These are phyloP conservation scores for Leishmania aethiopica DNA, from an alignment of 208 protist genomes.

Conservation along the genomic window DNA sequence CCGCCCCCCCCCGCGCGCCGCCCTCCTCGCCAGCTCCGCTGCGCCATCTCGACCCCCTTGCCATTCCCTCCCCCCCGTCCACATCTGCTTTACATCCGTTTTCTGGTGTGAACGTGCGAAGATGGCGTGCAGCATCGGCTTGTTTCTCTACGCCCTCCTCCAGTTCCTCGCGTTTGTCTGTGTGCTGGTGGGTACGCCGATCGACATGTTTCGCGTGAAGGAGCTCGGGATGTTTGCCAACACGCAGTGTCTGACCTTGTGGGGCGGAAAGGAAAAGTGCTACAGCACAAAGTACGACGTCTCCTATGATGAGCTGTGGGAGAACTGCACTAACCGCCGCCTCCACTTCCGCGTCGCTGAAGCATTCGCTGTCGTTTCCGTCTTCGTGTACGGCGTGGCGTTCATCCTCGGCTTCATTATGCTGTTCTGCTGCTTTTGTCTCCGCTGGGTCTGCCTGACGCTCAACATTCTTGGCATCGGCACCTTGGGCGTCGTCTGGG, in stretches of 20 bases:
- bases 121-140: neutral
- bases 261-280: neutral
- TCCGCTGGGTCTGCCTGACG: conserved; percentile 33
- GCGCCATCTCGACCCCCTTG: too few relatives aligned
- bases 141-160: conserved; percentile 44
- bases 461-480: conserved; percentile 37
- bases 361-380: conserved; percentile 28
- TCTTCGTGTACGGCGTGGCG: too few relatives aligned
- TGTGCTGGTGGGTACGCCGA: conserved; percentile 50
- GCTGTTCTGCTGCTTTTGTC: conserved; percentile 51
- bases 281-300: conserved; percentile 25
- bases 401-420: conserved; percentile 29
- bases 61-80: too few relatives aligned
- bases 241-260: neutral
- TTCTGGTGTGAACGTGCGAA: too few relatives aligned
- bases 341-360: conserved; percentile 44
- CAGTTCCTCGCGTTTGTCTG: conserved; percentile 49
- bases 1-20: too few relatives aligned
- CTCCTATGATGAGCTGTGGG: too few relatives aligned
- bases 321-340: too few relatives aligned
- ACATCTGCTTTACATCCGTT: too few relatives aligned
- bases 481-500: conserved; percentile 33
- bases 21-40: too few relatives aligned
- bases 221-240: neutral
- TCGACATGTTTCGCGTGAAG: conserved; percentile 48